These are phyloP conservation scores for Pseudohyphozyma bogoriensis DNA, from an alignment of 768 basidiomycete species.

Conservation along the genomic window DNA sequence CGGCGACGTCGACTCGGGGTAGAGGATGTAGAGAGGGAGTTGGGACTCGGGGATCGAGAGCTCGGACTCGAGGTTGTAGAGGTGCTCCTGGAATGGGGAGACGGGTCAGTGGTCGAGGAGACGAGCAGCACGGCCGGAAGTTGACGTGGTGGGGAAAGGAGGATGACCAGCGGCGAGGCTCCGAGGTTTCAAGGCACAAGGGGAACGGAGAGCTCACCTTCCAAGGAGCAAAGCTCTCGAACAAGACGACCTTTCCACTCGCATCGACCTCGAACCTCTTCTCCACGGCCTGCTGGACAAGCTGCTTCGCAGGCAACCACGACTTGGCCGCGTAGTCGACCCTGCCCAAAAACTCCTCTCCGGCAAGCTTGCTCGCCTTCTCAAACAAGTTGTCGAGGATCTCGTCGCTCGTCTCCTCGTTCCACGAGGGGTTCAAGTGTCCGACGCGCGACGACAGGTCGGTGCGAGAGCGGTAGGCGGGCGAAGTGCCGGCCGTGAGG, in stretches of 20 bases:
- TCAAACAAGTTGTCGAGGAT: slow-evolving; percentile 70
- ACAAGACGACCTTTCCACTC: slow-evolving; percentile 65
- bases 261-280: slow-evolving; percentile 54
- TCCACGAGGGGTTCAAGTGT: slow-evolving; percentile 84
- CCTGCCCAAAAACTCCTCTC: slow-evolving; percentile 68
- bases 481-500: neutral
- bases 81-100: slow-evolving; percentile 55
- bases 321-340: slow-evolving; percentile 74
- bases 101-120: neutral
- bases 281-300: slow-evolving; percentile 54
- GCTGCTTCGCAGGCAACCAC: slow-evolving; percentile 83
- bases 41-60: slow-evolving; percentile 43
- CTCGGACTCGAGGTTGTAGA: slow-evolving; percentile 73
- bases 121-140: neutral
- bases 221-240: slow-evolving; percentile 75
- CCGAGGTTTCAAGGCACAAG: neutral
- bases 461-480: slow-evolving; percentile 61
- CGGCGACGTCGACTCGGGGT: slow-evolving; percentile 63
- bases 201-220: slow-evolving; percentile 49
- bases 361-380: slow-evolving; percentile 69
- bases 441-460: slow-evolving; percentile 77
- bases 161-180: no score
- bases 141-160: no score
- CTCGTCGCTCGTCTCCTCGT: slow-evolving; percentile 58
- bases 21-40: slow-evolving; percentile 72